phyloP scores from a whole-genome alignment of 2,329 filamentous ascomycete genomes.

The Penicillium sclerotigenum region DNA sequence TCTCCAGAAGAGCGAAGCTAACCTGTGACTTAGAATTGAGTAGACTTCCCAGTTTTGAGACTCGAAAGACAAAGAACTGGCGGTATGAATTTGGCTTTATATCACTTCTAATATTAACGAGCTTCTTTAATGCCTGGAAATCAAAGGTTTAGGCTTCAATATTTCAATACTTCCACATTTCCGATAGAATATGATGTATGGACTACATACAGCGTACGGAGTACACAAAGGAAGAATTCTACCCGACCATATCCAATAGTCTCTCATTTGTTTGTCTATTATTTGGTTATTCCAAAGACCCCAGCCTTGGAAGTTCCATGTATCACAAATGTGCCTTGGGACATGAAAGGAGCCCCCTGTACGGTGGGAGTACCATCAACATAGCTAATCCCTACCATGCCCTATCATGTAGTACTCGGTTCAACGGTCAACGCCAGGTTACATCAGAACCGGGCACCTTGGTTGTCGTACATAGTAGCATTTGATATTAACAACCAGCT shows the following conservation, averaged over 20 bases:
- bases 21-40: neutral
- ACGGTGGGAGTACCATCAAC: neutral
- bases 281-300: neutral
- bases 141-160: neutral
- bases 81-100: neutral
- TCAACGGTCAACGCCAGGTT: neutral
- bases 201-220: too few species aligned
- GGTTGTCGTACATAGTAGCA: constrained; percentile 1
- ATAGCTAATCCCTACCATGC: neutral
- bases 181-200: neutral
- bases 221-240: neutral
- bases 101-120: neutral
- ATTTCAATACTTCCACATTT: neutral
- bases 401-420: neutral
- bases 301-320: neutral
- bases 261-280: neutral
- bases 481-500: neutral
- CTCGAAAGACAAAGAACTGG: neutral
- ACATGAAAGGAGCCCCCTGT: neutral
- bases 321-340: neutral
- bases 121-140: neutral
- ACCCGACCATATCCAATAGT: neutral
- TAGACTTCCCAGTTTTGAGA: neutral
- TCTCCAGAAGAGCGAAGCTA: neutral
- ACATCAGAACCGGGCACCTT: neutral